A percentile compares a stretch with the other conserved stretches of the same genome.
Conservation (phyloP, 306 rosid species). For the Casuarina cunninghamiana region DNA sequence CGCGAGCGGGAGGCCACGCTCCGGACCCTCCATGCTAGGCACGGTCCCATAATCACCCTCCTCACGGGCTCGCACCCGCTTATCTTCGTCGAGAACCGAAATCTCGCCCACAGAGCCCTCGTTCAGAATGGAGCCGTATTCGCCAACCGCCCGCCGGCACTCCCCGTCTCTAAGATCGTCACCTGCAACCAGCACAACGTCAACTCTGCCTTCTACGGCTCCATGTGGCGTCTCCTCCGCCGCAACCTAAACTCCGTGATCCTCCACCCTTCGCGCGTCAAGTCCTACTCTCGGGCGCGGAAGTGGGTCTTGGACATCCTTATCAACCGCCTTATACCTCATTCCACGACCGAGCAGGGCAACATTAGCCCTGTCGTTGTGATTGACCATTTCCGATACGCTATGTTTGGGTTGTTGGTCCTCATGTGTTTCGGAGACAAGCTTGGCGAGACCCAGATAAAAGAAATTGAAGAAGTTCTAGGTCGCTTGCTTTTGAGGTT, state of each 20-base stretch:
- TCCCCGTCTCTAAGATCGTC: background rate
- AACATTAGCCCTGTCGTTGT: background rate
- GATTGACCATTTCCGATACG: constrained; percentile 1
- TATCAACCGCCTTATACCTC: background rate
- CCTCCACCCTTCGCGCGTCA: constrained; percentile 12
- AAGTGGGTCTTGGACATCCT: background rate
- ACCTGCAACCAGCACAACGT: background rate
- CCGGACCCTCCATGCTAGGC: background rate
- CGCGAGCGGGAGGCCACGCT: background rate
- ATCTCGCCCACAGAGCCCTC: background rate
- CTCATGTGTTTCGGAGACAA: constrained; percentile 11
- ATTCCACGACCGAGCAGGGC: background rate
- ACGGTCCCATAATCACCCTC: background rate
- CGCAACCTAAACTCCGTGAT: constrained; percentile 1
- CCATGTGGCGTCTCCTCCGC: constrained; percentile 4
- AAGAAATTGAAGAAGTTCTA: background rate
- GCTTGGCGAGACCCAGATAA: background rate
- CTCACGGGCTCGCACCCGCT: background rate
- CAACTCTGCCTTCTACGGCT: background rate
- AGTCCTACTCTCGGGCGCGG: constrained; percentile 3
- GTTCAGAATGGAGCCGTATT: constrained; percentile 10
- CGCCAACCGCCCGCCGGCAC: background rate
- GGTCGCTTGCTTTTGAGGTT: background rate
- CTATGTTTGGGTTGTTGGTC: constrained; percentile 5
- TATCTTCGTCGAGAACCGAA: background rate